Evolutionary conservation across 176 grass and related monocot species (phyloP), one percentile per base, ranked within the genome.

Genomic region (Microstegium vimineum): DNA sequence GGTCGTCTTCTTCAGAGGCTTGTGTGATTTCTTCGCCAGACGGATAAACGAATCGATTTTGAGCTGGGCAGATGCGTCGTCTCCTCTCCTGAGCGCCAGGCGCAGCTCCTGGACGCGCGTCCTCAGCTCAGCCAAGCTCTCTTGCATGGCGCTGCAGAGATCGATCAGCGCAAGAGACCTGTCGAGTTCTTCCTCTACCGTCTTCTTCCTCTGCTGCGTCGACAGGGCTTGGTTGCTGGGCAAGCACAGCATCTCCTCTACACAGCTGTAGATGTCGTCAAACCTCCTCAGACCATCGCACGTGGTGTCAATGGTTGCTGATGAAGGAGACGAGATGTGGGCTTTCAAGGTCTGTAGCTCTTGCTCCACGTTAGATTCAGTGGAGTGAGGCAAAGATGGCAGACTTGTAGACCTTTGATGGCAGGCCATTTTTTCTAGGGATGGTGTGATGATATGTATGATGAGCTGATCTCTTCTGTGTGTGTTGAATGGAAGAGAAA

Each of bases 381-480:
- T n/a, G 10, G 82, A 66, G 66, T 80, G 43, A 5, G 85, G 5
- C 10, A 45, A 45, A 31, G 69, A 85, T 14, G 91, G 85, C 64
- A 88, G 23, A 84, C 86, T 94, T 51, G 80, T 20, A 32, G 88
- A 88, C 49, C 86, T 82, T 57, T 81, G 63, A 81, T 88, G 91
- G 70, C 68, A 82, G 41, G 54, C 68, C 91, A 93, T 93, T 27
- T 33, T 82, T 72, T 20, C 65, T 16, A 4, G 11, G 45, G 43
- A 78, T n/a, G 22, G n/a, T 59, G 0, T 22, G 52, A 76, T 26
- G 51, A 16, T 57, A 10, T 10, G n/a, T n/a, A n/a, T n/a, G n/a
- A n/a, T n/a, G n/a, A n/a, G n/a, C n/a, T n/a, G n/a, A n/a, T n/a
- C n/a, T n/a, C n/a, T 70, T 75, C 31, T 26, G n/a, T n/a, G n/a